Conservation (phyloP, 1,139 yeast species). For the Diutina scorzettiae region DNA sequence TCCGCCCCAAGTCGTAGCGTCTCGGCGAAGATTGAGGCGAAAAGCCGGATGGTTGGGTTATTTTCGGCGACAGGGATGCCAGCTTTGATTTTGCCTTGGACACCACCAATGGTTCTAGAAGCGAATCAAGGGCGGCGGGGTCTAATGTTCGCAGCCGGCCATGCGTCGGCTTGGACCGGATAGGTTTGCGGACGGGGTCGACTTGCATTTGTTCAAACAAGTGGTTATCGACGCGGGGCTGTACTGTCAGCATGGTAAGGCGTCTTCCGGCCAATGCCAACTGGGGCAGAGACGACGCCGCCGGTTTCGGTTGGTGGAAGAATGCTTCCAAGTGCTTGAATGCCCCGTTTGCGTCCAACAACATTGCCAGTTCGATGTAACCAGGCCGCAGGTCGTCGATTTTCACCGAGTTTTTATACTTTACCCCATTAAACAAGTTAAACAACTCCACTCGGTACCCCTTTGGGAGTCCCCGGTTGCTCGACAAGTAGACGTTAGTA, state of each 20-base stretch:
- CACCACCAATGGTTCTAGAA: neutral
- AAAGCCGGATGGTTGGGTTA: neutral
- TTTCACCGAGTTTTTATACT: slow-evolving; percentile 31
- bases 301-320: slow-evolving; percentile 7
- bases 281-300: neutral
- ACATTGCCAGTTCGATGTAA: slow-evolving; percentile 44
- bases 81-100: neutral
- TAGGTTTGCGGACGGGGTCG: neutral
- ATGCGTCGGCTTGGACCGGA: neutral
- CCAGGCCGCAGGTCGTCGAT: slow-evolving; percentile 59
- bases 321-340: slow-evolving; percentile 30
- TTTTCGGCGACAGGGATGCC: neutral
- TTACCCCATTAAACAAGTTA: slow-evolving; percentile 38
- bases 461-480: slow-evolving; percentile 36
- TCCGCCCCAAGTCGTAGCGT: slow-evolving; percentile 1
- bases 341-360: slow-evolving; percentile 40
- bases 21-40: neutral
- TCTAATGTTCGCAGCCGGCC: neutral
- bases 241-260: slow-evolving; percentile 1
- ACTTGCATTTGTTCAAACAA: slow-evolving; percentile 4
- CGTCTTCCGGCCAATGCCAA: slow-evolving; percentile 1
- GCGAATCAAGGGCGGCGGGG: neutral
- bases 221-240: slow-evolving; percentile 3
- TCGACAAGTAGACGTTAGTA: slow-evolving; percentile 25
- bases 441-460: slow-evolving; percentile 37